These are phyloP conservation scores for Rhodamnia argentea DNA, from an alignment of 345 rosid genomes.

Conservation along the genomic window DNA sequence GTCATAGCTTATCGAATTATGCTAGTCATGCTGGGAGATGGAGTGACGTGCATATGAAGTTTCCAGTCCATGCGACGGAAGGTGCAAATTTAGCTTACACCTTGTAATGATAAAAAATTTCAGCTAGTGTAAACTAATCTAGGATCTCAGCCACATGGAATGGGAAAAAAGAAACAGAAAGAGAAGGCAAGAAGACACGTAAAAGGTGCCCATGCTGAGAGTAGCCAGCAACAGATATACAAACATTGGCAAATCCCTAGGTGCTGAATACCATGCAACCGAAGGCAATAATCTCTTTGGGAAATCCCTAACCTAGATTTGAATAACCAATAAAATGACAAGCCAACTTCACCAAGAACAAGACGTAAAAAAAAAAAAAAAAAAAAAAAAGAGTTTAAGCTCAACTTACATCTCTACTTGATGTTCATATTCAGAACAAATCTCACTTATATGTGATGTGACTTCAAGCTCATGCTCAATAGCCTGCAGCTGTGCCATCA, in stretches of 20 bases:
- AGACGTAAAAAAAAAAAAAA: background rate
- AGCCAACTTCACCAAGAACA: background rate
- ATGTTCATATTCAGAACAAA: conserved; percentile 56
- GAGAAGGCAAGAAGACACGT: background rate
- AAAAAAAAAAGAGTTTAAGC: background rate
- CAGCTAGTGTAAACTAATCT: background rate
- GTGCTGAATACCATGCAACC: background rate
- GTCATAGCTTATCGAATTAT: background rate
- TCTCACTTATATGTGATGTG: conserved; percentile 36
- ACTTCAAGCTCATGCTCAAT: conserved; percentile 46
- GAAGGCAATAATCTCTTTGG: background rate
- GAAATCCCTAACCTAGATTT: background rate
- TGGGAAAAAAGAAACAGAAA: background rate
- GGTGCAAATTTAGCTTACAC: background rate
- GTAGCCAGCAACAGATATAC: background rate
- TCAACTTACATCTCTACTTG: conserved; percentile 74
- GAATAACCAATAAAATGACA: background rate
- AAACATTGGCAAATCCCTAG: background rate
- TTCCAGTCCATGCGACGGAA: background rate
- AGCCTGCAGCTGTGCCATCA: conserved; percentile 28
- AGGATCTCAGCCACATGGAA: background rate
- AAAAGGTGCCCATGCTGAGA: background rate
- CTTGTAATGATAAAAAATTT: background rate
- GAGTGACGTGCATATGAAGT: background rate
- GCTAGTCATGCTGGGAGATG: background rate